Evolutionary conservation across 2,329 filamentous ascomycete species (phyloP).

Genomic region (Chaetomiaceae sp.): DNA sequence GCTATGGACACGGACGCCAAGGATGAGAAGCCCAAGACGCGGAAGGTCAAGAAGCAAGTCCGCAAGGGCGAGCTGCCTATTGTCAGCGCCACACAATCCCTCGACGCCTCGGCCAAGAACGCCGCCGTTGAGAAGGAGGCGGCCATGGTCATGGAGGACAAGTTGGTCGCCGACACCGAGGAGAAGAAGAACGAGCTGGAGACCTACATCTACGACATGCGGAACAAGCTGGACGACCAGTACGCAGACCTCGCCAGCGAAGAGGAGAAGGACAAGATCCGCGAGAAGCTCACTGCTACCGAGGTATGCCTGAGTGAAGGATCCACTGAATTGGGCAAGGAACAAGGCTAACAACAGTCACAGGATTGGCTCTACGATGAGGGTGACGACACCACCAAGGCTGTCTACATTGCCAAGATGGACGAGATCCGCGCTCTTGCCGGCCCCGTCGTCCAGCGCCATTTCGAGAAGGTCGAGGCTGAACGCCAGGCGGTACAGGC

Average conservation of each 20-base stretch:
- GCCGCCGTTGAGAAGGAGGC: slow-evolving; percentile 75
- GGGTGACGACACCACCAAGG: slow-evolving; percentile 90
- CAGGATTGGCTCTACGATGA: slow-evolving; percentile 99
- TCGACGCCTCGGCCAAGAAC: slow-evolving; percentile 66
- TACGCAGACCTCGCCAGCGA: slow-evolving; percentile 86
- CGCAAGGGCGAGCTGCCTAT: slow-evolving; percentile 94
- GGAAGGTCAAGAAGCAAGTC: slow-evolving; percentile 99
- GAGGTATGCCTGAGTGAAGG: slow-evolving; percentile 63
- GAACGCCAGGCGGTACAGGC: slow-evolving; percentile 78
- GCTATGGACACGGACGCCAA: slow-evolving; percentile 81
- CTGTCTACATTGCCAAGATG: slow-evolving; percentile 88
- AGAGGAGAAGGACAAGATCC: slow-evolving; percentile 85
- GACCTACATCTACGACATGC: slow-evolving; percentile 93
- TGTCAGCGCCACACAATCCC: slow-evolving; percentile 72
- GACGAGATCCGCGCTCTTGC: slow-evolving; percentile 90
- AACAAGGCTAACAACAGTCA: slow-evolving; percentile 23
- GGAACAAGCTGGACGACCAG: slow-evolving; percentile 89
- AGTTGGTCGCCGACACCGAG: slow-evolving; percentile 95
- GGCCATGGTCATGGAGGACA: slow-evolving; percentile 95
- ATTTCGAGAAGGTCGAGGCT: slow-evolving; percentile 89
- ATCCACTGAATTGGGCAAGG: background rate
- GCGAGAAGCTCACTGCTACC: slow-evolving; percentile 72
- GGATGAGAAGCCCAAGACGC: slow-evolving; percentile 68
- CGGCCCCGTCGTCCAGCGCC: slow-evolving; percentile 86
- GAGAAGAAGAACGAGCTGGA: slow-evolving; percentile 99